Conservation (phyloP, 2,329 filamentous ascomycete genomes). For the Pestalotiopsis sp. region DNA sequence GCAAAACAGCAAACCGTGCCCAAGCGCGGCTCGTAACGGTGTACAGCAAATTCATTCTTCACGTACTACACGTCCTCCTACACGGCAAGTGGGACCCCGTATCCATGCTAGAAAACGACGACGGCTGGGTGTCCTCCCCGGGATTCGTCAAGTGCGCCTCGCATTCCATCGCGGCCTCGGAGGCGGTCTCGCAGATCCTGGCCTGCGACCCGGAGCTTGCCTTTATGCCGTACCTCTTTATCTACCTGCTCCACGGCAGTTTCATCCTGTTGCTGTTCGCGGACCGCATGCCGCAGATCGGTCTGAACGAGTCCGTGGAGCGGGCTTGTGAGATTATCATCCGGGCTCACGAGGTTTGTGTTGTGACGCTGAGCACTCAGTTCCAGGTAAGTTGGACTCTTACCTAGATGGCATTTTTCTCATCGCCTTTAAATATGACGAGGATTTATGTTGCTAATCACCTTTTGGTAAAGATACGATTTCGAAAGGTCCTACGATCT, state of each 20-base stretch:
- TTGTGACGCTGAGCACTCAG: constrained; percentile 1
- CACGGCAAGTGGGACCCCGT: constrained; percentile 3
- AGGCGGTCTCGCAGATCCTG: not conserved
- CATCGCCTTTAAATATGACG: not conserved
- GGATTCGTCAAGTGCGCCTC: constrained; percentile 1
- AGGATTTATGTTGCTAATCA: not conserved
- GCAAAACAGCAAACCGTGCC: not conserved
- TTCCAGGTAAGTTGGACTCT: not conserved
- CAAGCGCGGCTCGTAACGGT: not conserved
- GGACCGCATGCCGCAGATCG: constrained; percentile 3
- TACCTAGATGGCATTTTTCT: too few relatives aligned
- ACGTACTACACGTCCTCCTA: not conserved
- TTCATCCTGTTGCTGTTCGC: constrained; percentile 3
- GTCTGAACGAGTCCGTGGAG: not conserved
- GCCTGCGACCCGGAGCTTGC: not conserved
- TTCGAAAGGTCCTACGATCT: not conserved
- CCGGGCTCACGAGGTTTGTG: constrained; percentile 1
- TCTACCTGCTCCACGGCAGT: not conserved
- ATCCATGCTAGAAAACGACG: not conserved
- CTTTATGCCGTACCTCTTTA: constrained; percentile 6
- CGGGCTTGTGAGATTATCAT: constrained; percentile 1
- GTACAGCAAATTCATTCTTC: not conserved
- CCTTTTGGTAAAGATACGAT: not conserved
- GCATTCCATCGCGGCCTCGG: not conserved
- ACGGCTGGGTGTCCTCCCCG: not conserved